Conservation (phyloP, 192 early-diverging fungal species). For the Physocladia obscura region DNA sequence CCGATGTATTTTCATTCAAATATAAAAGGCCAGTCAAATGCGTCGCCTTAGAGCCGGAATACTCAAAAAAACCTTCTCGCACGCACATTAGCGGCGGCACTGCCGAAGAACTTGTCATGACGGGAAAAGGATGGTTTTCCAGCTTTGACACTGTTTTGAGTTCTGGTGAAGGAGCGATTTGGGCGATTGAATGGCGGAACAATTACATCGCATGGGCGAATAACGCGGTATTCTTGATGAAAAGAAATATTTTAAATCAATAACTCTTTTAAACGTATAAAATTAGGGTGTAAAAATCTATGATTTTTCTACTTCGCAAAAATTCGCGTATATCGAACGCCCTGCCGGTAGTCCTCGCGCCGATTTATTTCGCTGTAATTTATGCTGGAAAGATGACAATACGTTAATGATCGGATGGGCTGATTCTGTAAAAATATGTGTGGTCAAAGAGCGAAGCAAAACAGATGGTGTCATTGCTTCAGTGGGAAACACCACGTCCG, state of each 20-base stretch:
- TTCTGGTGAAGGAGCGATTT: conserved; percentile 88
- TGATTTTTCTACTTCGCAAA: conserved; percentile 64
- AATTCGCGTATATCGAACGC: conserved; percentile 83
- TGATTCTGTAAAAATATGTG: conserved; percentile 82
- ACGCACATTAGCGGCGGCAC: conserved; percentile 90
- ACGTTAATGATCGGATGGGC: conserved; percentile 94
- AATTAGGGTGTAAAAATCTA: conserved; percentile 64
- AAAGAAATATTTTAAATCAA: neutral
- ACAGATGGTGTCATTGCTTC: conserved; percentile 18
- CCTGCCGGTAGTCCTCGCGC: conserved; percentile 73
- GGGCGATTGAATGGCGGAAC: conserved; percentile 79
- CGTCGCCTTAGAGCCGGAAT: conserved; percentile 88
- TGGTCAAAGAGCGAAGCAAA: conserved; percentile 60
- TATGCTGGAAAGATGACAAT: conserved; percentile 80
- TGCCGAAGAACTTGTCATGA: conserved; percentile 81
- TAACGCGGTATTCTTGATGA: conserved; percentile 57
- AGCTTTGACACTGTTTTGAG: conserved; percentile 76
- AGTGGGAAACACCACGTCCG: neutral
- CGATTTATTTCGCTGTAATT: conserved; percentile 81
- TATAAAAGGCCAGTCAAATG: conserved; percentile 87
- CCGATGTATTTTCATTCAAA: conserved; percentile 69
- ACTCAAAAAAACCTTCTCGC: conserved; percentile 67
- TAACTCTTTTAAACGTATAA: neutral
- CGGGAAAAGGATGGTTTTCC: conserved; percentile 92
- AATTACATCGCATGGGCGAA: conserved; percentile 93